phyloP scores from a whole-genome alignment of 257 asterid genomes.

The Przewalskia tangutica region DNA sequence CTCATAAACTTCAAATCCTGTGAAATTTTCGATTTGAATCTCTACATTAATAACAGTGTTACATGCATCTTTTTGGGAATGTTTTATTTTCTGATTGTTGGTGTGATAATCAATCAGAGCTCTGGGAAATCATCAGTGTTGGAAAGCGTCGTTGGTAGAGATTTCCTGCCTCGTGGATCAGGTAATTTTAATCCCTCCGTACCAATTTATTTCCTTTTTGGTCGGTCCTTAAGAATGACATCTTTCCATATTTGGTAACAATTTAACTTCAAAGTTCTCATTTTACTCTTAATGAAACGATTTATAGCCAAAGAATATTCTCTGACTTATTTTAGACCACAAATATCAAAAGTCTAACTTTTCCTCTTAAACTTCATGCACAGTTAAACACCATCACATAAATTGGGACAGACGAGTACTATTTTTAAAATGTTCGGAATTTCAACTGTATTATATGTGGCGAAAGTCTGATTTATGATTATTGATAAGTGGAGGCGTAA shows the following conservation, averaged over 20 bases:
- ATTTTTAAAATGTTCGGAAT: not conserved
- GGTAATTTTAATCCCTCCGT: constrained; percentile 27
- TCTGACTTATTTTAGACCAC: too few relatives aligned
- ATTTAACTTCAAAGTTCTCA: too few relatives aligned
- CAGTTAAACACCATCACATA: too few relatives aligned
- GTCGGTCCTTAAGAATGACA: too few relatives aligned
- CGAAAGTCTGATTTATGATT: not conserved
- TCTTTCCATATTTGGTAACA: too few relatives aligned
- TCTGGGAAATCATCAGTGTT: constrained; percentile 95
- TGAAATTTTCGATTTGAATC: not conserved
- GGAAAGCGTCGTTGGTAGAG: constrained; percentile 97
- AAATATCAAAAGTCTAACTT: too few relatives aligned
- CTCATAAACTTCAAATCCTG: not conserved
- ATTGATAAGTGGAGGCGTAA: not conserved
- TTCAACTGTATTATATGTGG: not conserved
- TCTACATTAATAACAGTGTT: not conserved
- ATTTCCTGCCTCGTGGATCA: constrained; percentile 97
- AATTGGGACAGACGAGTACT: not conserved
- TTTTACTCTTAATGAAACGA: too few relatives aligned
- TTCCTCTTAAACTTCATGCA: too few relatives aligned
- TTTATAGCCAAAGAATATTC: too few relatives aligned
- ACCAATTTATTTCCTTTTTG: too few relatives aligned
- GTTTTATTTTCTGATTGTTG: not conserved
- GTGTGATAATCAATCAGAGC: constrained; percentile 39
- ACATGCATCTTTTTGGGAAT: not conserved